Conservation (phyloP, 441 rosid species). For the Biscutella auriculata region DNA sequence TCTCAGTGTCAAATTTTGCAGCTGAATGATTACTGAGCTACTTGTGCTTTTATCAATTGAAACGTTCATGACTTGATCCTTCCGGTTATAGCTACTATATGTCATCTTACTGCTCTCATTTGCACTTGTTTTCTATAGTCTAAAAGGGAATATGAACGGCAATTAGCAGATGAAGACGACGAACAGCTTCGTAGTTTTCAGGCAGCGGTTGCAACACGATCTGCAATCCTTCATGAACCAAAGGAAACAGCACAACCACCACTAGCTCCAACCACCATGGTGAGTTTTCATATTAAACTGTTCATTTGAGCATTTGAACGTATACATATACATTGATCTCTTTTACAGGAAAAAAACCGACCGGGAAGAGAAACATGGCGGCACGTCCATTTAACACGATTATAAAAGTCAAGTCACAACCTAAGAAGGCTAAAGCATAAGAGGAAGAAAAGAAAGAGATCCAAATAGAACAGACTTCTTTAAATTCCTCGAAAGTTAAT, state of each 20-base stretch:
- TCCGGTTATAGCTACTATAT: not conserved
- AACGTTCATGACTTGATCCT: not conserved
- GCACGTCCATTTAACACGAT: constrained; percentile 45
- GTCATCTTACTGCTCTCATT: not conserved
- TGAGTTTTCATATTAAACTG: not conserved
- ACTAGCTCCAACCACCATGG: constrained; percentile 16
- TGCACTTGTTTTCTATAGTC: constrained; percentile 34
- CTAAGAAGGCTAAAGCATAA: constrained; percentile 56
- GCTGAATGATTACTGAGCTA: too few species aligned
- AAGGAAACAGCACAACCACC: constrained; percentile 35
- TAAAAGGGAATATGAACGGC: constrained; percentile 59
- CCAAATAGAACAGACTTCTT: constrained; percentile 20
- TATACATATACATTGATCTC: not conserved
- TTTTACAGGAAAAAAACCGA: constrained; percentile 36
- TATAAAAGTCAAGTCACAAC: constrained; percentile 62
- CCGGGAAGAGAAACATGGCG: constrained; percentile 42
- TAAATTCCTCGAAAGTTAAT: constrained; percentile 19
- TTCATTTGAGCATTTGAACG: not conserved
- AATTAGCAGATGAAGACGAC: constrained; percentile 65
- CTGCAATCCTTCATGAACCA: constrained; percentile 43
- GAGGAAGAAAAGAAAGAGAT: constrained; percentile 22
- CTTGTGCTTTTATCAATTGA: too few species aligned
- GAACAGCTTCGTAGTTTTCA: constrained; percentile 61
- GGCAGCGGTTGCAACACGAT: constrained; percentile 78
- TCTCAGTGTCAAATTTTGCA: too few species aligned